Conservation (phyloP, 257 asterid genomes). For the Solanum boliviense region DNA sequence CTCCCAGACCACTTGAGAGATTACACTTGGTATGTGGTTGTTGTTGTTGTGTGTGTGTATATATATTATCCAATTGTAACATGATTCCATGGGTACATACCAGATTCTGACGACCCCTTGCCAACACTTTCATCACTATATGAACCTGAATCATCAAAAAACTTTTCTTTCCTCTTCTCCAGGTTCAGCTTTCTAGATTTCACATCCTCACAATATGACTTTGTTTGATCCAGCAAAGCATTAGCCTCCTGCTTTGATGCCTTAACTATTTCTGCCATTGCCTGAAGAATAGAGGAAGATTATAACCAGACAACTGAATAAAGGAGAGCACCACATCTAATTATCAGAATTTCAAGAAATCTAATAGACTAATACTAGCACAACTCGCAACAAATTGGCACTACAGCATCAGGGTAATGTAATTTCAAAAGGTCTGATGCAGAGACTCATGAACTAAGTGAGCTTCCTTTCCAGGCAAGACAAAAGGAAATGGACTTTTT, state of each 20-base stretch:
- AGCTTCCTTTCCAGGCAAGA: background rate
- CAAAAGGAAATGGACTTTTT: background rate
- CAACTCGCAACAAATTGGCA: background rate
- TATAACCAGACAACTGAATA: background rate
- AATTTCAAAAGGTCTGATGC: background rate
- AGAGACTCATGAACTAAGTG: background rate
- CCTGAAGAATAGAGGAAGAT: constrained; percentile 25
- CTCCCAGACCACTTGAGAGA: background rate
- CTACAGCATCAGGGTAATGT: background rate
- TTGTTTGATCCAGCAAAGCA: constrained; percentile 50
- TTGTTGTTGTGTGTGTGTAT: background rate
- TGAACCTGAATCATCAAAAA: constrained; percentile 10
- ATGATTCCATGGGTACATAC: constrained; percentile 19
- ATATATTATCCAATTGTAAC: background rate
- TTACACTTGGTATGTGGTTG: background rate
- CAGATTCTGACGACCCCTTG: constrained; percentile 7
- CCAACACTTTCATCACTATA: constrained; percentile 12
- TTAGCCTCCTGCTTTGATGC: constrained; percentile 68
- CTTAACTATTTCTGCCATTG: constrained; percentile 77
- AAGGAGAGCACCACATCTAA: background rate
- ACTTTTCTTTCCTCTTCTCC: constrained; percentile 27
- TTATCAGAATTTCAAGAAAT: background rate
- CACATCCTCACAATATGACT: constrained; percentile 40
- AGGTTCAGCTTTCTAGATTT: constrained; percentile 18
- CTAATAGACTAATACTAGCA: background rate